Evolutionary conservation across 2,329 filamentous ascomycete species (phyloP).

Genomic region (Tolypocladium pustulatum): DNA sequence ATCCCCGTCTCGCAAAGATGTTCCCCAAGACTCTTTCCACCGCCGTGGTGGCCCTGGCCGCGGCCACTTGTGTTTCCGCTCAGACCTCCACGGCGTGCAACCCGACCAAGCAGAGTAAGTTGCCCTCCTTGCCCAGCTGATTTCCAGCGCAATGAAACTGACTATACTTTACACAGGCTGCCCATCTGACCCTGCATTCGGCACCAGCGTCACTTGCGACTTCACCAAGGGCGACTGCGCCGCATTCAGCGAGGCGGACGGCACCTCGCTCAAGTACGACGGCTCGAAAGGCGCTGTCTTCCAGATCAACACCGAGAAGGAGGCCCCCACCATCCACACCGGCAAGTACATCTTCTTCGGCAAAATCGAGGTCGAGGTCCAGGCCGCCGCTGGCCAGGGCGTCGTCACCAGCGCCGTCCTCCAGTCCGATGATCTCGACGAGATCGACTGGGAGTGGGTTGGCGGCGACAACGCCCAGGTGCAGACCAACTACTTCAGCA

Average conservation of each 20-base stretch:
- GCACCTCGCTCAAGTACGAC: conserved; percentile 38
- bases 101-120: conserved; percentile 39
- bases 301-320: conserved; percentile 55
- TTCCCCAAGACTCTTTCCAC: conserved; percentile 34
- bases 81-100: conserved; percentile 49
- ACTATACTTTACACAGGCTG: conserved; percentile 38
- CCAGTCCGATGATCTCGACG: conserved; percentile 79
- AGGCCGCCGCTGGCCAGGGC: conserved; percentile 69
- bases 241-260: conserved; percentile 34
- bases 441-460: conserved; percentile 93
- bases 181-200: conserved; percentile 66
- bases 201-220: conserved; percentile 51
- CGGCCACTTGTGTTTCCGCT: conserved; percentile 37
- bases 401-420: conserved; percentile 86
- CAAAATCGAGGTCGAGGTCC: conserved; percentile 66
- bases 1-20: conserved; percentile 12
- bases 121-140: not conserved
- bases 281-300: conserved; percentile 38
- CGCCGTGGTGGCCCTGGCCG: conserved; percentile 37
- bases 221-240: conserved; percentile 64
- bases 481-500: conserved; percentile 77
- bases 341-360: conserved; percentile 97
- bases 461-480: conserved; percentile 59
- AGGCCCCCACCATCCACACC: conserved; percentile 63
- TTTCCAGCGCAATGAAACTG: not conserved